Evolutionary conservation across 1,284 basidiomycete species (phyloP).

Genomic region (Heterobasidion occidentale): DNA sequence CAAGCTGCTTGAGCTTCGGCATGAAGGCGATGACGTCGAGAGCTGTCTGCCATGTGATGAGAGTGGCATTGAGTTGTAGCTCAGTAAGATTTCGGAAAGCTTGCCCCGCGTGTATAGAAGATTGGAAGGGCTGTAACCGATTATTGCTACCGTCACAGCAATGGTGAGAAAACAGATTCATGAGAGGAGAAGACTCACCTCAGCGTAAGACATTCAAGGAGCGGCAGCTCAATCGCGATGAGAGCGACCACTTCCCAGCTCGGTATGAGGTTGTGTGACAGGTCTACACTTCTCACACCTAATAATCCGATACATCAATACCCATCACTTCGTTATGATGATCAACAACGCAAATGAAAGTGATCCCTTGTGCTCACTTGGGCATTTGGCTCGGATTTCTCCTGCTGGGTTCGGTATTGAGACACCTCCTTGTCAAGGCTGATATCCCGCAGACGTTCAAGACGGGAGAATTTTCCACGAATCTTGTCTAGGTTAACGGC

Average conservation of each 20-base stretch:
- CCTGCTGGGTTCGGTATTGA: constrained; percentile 48
- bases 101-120: constrained; percentile 19
- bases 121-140: constrained; percentile 34
- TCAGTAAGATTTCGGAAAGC: constrained; percentile 56
- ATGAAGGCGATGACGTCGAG: constrained; percentile 44
- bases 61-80: constrained; percentile 71
- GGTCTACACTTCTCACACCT: constrained; percentile 78
- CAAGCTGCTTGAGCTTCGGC: constrained; percentile 53
- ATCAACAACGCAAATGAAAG: neutral
- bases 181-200: constrained; percentile 48
- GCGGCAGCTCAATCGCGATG: constrained; percentile 58
- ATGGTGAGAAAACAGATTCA: constrained; percentile 7
- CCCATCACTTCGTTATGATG: neutral
- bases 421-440: constrained; percentile 71
- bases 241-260: constrained; percentile 64
- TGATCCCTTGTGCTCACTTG: constrained; percentile 46
- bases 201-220: constrained; percentile 61
- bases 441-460: constrained; percentile 67
- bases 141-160: constrained; percentile 42
- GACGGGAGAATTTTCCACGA: constrained; percentile 55
- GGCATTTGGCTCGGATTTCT: constrained; percentile 51
- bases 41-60: constrained; percentile 68
- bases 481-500: constrained; percentile 80
- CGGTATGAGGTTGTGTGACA: constrained; percentile 74
- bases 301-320: constrained; percentile 6